Percentiles rank a stretch among this genome's conserved stretches.
Conservation (phyloP, 23 red algal species). For the Cyanidioschyzon merolae region DNA sequence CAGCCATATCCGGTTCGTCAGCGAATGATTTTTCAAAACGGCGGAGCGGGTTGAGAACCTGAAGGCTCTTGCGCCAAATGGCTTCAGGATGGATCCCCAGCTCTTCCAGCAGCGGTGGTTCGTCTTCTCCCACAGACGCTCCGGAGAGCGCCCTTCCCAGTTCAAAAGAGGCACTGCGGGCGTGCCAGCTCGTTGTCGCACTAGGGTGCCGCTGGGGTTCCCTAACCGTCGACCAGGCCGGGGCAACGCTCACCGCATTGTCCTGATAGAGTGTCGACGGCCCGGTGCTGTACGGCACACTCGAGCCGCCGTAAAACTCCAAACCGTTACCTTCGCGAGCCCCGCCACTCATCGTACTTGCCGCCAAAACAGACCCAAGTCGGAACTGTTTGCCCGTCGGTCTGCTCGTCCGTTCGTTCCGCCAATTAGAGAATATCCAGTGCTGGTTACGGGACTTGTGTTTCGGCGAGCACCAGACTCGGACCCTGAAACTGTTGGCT, state of each 20-base stretch:
- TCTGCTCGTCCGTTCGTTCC: too few relatives aligned
- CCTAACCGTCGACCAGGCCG: background rate
- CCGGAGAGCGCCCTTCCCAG: background rate
- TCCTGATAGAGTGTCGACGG: background rate
- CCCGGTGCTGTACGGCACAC: background rate
- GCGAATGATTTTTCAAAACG: conserved; percentile 65
- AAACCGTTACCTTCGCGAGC: too few relatives aligned
- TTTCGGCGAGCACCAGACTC: too few relatives aligned
- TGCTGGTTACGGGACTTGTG: too few relatives aligned
- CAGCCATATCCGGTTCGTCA: conserved; percentile 94
- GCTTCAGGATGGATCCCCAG: conserved; percentile 75
- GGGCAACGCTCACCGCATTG: background rate
- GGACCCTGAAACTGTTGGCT: too few relatives aligned
- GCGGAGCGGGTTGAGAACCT: conserved; percentile 81
- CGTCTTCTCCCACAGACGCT: conserved; percentile 60
- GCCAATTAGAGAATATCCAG: too few relatives aligned
- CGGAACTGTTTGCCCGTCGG: too few relatives aligned
- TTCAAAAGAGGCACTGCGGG: background rate
- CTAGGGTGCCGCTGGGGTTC: background rate
- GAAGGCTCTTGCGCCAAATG: conserved; percentile 48
- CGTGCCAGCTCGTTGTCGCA: background rate
- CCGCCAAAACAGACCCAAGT: too few relatives aligned
- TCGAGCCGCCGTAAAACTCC: background rate
- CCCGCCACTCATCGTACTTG: too few relatives aligned
- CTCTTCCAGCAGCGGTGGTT: conserved; percentile 88